Evolutionary conservation across 768 basidiomycete species (phyloP).

Genomic region (Leccinum rimulosum): DNA sequence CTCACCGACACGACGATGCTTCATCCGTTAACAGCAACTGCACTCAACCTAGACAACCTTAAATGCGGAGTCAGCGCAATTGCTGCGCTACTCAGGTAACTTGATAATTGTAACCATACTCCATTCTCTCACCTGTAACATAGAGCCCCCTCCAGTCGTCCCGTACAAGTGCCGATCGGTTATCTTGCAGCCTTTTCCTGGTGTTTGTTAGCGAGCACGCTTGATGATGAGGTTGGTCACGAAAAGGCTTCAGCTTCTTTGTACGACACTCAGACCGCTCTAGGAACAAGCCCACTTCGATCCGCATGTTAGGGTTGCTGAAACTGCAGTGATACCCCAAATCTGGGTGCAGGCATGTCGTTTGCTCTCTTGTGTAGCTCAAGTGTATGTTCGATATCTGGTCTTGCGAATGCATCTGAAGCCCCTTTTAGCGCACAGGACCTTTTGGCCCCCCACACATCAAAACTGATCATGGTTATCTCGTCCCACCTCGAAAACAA

Average conservation of each 20-base stretch:
- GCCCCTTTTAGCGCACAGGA: slow-evolving; percentile 43
- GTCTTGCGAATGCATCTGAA: background rate
- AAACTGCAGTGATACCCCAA: slow-evolving; percentile 42
- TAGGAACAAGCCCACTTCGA: slow-evolving; percentile 54
- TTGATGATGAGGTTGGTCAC: slow-evolving; percentile 40
- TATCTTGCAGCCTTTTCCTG: slow-evolving; percentile 50
- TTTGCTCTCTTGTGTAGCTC: slow-evolving; percentile 46
- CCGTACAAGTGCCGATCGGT: slow-evolving; percentile 71
- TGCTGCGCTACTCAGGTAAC: slow-evolving; percentile 53
- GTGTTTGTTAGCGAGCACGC: slow-evolving; percentile 47
- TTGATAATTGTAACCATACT: background rate
- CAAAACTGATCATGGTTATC: slow-evolving; percentile 52
- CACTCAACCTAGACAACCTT: slow-evolving; percentile 62
- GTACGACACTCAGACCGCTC: slow-evolving; percentile 4
- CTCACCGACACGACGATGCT: slow-evolving; percentile 25
- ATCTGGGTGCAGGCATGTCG: slow-evolving; percentile 54
- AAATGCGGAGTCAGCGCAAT: slow-evolving; percentile 52
- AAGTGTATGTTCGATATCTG: slow-evolving; percentile 40
- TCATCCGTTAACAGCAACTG: slow-evolving; percentile 49
- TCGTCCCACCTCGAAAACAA: slow-evolving; percentile 62
- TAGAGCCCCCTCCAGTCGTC: slow-evolving; percentile 56
- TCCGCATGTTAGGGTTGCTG: slow-evolving; percentile 48
- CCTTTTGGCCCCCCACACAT: slow-evolving; percentile 53
- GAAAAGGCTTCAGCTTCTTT: background rate
- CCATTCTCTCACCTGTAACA: background rate